Conservation (phyloP, 495 filamentous ascomycete genomes). For the Venustampulla echinocandica region DNA sequence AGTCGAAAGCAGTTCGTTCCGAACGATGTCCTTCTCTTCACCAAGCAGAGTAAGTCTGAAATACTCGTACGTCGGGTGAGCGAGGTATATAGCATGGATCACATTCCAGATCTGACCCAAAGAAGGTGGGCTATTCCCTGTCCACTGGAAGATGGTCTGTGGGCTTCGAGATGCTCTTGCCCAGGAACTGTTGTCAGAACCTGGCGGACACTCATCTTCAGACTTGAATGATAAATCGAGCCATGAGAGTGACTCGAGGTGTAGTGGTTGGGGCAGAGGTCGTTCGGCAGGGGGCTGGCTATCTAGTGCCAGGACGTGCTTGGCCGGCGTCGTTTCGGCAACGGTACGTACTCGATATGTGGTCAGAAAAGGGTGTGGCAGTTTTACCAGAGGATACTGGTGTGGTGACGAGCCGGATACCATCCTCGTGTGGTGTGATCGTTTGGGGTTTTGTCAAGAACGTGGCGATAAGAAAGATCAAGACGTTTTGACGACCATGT, state of each 20-base stretch:
- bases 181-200: conserved; percentile 38
- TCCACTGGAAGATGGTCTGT: conserved; percentile 33
- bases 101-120: conserved; percentile 54
- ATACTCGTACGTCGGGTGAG: conserved; percentile 43
- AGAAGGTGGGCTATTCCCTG: conserved; percentile 31
- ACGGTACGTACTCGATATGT: not conserved
- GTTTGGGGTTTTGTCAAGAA: no score
- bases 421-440: no score
- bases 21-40: conserved; percentile 36
- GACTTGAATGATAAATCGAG: not conserved
- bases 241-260: not conserved
- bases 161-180: conserved; percentile 35
- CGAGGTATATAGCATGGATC: conserved; percentile 49
- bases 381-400: no score
- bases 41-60: conserved; percentile 25
- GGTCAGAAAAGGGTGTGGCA: not conserved
- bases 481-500: no score
- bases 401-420: no score
- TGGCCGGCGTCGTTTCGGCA: not conserved
- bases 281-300: not conserved
- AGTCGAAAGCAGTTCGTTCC: conserved; percentile 42
- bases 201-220: conserved; percentile 22
- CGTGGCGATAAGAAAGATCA: no score
- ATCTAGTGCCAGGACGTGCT: not conserved
- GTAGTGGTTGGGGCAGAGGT: not conserved